A percentile compares a stretch with the other conserved stretches of the same genome.
phyloP scores from a whole-genome alignment of 2,329 filamentous ascomycete genomes.

The Trichophyton equinum region DNA sequence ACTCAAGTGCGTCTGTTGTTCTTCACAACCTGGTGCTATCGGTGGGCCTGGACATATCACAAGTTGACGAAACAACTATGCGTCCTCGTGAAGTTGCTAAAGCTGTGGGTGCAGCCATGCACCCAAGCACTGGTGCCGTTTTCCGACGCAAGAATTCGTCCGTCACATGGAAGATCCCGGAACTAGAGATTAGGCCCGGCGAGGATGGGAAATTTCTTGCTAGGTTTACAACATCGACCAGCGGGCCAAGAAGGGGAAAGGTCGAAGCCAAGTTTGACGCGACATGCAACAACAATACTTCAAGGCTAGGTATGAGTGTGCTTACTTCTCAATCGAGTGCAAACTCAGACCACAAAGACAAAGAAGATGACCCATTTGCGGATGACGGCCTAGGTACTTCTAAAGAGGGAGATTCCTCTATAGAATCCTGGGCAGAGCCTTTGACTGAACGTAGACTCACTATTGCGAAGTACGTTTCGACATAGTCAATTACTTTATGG shows the following conservation, averaged over 20 bases:
- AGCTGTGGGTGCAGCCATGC: constrained; percentile 34
- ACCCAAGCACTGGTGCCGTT: constrained; percentile 32
- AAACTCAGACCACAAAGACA: constrained; percentile 17
- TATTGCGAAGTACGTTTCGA: constrained; percentile 61
- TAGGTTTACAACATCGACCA: constrained; percentile 61
- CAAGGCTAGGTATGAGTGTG: constrained; percentile 51
- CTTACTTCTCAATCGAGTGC: constrained; percentile 14
- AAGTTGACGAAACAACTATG: constrained; percentile 36
- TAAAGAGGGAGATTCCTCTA: constrained; percentile 17
- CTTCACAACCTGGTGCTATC: constrained; percentile 70
- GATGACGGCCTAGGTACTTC: constrained; percentile 27
- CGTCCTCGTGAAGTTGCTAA: constrained; percentile 29
- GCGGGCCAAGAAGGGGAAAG: constrained; percentile 57
- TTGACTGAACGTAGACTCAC: constrained; percentile 55
- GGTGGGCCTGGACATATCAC: constrained; percentile 30
- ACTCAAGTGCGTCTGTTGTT: constrained; percentile 36
- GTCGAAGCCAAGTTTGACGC: constrained; percentile 78
- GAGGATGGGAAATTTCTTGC: constrained; percentile 65
- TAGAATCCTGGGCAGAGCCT: constrained; percentile 52
- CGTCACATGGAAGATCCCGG: constrained; percentile 35
- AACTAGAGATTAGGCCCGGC: constrained; percentile 41
- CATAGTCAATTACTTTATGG: constrained; percentile 15
- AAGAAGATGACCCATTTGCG: constrained; percentile 36
- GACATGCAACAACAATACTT: constrained; percentile 41
- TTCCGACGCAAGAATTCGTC: constrained; percentile 37